Percentiles rank a stretch among this genome's conserved stretches.
These are phyloP conservation scores for Geranomyces michiganensis DNA, from an alignment of 192 early-diverging fungal genomes.

Conservation along the genomic window DNA sequence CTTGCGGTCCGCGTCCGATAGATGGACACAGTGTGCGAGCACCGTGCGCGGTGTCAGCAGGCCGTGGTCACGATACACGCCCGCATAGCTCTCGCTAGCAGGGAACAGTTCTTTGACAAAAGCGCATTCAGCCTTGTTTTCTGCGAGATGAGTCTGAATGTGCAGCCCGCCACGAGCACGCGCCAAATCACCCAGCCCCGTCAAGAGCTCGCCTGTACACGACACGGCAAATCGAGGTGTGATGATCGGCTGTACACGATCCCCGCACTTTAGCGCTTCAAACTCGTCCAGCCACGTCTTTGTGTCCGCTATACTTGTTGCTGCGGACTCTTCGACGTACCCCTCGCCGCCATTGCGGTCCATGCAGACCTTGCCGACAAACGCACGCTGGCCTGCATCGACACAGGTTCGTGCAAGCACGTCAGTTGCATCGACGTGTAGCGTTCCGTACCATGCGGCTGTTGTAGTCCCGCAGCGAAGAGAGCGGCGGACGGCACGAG, in stretches of 20 bases:
- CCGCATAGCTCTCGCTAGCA: conserved; percentile 64
- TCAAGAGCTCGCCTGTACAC: conserved; percentile 73
- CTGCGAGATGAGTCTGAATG: conserved; percentile 91
- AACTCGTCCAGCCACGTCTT: conserved; percentile 42
- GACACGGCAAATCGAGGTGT: conserved; percentile 94
- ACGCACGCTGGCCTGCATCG: conserved; percentile 79
- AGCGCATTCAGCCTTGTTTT: conserved; percentile 77
- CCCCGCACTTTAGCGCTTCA: conserved; percentile 8
- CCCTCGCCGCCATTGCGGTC: conserved; percentile 81
- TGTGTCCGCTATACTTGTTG: conserved; percentile 69
- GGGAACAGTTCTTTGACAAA: conserved; percentile 81
- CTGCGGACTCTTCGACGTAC: conserved; percentile 73
- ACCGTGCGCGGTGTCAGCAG: conserved; percentile 76
- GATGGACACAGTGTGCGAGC: conserved; percentile 94
- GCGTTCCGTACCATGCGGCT: conserved; percentile 90
- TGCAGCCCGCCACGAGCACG: conserved; percentile 67
- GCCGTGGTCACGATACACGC: conserved; percentile 74
- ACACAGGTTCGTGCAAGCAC: conserved; percentile 71
- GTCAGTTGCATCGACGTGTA: conserved; percentile 77
- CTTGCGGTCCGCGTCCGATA: conserved; percentile 70
- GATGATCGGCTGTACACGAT: conserved; percentile 69
- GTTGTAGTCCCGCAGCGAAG: conserved; percentile 87
- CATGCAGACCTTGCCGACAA: conserved; percentile 97
- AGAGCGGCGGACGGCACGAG: conserved; percentile 66
- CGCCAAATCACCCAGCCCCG: conserved; percentile 72